phyloP scores from a whole-genome alignment of 805 yeast genomes.

The Saturnispora quitensis region DNA sequence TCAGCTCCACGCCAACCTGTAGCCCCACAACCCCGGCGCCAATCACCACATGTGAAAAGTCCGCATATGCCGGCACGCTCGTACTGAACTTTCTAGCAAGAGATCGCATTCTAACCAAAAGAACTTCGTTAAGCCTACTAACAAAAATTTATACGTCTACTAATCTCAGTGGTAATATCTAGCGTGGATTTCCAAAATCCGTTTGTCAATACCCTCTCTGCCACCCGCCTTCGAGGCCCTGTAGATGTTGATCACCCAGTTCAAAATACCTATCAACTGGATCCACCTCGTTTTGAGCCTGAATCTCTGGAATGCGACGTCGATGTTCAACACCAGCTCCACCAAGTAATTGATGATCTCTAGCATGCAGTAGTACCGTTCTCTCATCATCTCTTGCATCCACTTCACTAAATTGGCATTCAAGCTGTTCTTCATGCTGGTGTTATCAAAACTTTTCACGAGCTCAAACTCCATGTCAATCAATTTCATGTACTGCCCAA shows the following conservation, averaged over 20 bases:
- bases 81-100: not conserved
- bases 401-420: constrained; percentile 10
- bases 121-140: not conserved
- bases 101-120: not conserved
- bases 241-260: not conserved
- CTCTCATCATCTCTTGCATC: constrained; percentile 18
- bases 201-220: not conserved
- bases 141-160: not conserved
- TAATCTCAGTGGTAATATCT: not conserved
- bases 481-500: constrained; percentile 17
- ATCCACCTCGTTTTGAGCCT: constrained; percentile 29
- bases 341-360: constrained; percentile 25
- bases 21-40: constrained; percentile 14
- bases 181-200: not conserved
- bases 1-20: not conserved
- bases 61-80: constrained; percentile 1
- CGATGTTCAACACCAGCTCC: constrained; percentile 24
- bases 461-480: constrained; percentile 19
- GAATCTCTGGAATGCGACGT: constrained; percentile 15
- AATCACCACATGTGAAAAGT: constrained; percentile 16
- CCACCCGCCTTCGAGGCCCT: not conserved
- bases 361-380: constrained; percentile 18
- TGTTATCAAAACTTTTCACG: constrained; percentile 7
- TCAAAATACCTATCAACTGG: not conserved
- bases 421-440: constrained; percentile 3